Conservation (phyloP, 106 monocot genomes). For the Dioscorea alata region DNA sequence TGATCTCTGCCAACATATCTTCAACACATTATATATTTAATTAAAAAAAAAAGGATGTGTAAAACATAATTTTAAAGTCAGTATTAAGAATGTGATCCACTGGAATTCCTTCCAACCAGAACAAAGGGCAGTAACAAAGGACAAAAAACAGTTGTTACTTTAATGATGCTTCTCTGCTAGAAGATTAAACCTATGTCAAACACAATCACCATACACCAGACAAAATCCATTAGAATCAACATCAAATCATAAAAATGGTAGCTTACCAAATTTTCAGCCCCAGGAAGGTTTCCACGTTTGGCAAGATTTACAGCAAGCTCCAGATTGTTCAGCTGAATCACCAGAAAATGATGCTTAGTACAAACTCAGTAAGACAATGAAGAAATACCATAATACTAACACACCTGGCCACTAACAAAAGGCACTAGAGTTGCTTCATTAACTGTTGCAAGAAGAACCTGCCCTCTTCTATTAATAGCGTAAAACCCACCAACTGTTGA, state of each 20-base stretch:
- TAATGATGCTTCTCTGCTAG: too few species aligned
- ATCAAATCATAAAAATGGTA: constrained; percentile 70
- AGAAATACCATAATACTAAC: constrained; percentile 45
- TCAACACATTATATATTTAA: too few species aligned
- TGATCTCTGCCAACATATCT: too few species aligned
- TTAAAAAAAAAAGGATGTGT: too few species aligned
- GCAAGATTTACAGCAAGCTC: constrained; percentile 98
- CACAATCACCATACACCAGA: too few species aligned
- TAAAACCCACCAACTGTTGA: constrained; percentile 86
- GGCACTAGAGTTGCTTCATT: constrained; percentile 95
- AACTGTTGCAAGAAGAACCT: constrained; percentile 91
- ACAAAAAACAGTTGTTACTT: too few species aligned
- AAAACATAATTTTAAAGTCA: too few species aligned
- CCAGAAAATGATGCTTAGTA: constrained; percentile 68
- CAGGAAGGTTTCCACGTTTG: constrained; percentile 94
- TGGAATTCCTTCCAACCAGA: too few species aligned
- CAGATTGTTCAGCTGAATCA: constrained; percentile 84
- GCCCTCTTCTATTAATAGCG: constrained; percentile 90
- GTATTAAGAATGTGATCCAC: too few species aligned
- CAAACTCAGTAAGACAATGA: constrained; percentile 44
- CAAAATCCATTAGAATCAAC: constrained; percentile 29
- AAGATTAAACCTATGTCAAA: too few species aligned
- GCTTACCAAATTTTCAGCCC: constrained; percentile 93
- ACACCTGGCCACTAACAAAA: constrained; percentile 93
- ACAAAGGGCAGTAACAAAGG: too few species aligned